Conservation (phyloP, 495 filamentous ascomycete genomes). For the Talaromyces ruber region DNA sequence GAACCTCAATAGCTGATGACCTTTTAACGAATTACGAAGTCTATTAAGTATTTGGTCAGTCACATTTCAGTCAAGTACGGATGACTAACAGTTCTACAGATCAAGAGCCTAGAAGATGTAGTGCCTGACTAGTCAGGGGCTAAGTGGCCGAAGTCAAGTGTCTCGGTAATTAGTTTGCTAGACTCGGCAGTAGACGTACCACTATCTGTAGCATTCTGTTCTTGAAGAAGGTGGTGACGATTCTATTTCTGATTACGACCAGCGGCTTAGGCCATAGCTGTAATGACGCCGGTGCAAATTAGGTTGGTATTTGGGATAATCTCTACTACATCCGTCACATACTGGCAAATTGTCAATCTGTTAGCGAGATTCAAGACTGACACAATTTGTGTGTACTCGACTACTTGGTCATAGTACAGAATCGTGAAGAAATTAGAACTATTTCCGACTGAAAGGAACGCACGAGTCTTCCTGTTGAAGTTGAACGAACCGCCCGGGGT, state of each 20-base stretch:
- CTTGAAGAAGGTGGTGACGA: background rate
- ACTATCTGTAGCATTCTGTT: background rate
- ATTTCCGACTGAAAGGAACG: background rate
- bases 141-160: no score
- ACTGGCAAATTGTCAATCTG: background rate
- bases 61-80: background rate
- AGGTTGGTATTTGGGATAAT: background rate
- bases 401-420: background rate
- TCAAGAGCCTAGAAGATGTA: background rate
- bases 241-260: background rate
- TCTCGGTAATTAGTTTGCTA: background rate
- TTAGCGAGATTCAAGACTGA: background rate
- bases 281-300: background rate
- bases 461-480: background rate
- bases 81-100: background rate
- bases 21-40: background rate
- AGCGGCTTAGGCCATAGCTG: background rate
- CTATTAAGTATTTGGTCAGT: background rate
- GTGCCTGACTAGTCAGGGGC: background rate
- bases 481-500: background rate
- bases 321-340: background rate
- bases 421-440: background rate
- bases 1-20: background rate
- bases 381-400: background rate
- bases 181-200: no score